Evolutionary conservation across 2,329 filamentous ascomycete species (phyloP), one percentile per base, ranked within the genome.

Genomic region (Venturia nashicola): DNA sequence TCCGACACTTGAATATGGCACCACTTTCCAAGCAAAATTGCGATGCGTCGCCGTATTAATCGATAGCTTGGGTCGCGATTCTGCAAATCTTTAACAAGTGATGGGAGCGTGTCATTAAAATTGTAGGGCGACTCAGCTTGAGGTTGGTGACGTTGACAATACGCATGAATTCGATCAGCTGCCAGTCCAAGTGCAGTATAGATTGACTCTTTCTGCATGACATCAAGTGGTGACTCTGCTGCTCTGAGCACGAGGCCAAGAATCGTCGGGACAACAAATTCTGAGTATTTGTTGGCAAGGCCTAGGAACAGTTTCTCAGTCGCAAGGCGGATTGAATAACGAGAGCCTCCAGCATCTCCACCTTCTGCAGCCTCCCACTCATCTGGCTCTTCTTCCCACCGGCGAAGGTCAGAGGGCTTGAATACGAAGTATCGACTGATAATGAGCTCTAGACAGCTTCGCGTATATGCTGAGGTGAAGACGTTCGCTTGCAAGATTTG

Each of bases 341-440:
- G 91, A 82, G 89, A 97, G 1, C 89, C 90, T 68, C 91, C 89
- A 43, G 89, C 86, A 65, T 90, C 85, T 66, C 87, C 89, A 70
- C 95, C 91, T 77, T 97, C 91, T 70, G 88, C 86, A 67, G 89
- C 87, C 74, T 97, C 93, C 92, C 94, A 99, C 63, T 95, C 91
- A 73, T 99, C 91, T 0, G 93, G 91, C 65, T 96, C 91, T 71
- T 95, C 88, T 72, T 95, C 88, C 94, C 94, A 99, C 65, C 91
- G 88, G 66, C 91, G 86, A 0, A 97, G 82, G 74, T 99, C 94
- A 61, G 86, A 85, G 65, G 88, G 84, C 42, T 91, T 85, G 73
- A 97, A 94, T 44, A 94, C 83, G 72, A 99, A 94, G 68, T 96
- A 90, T 69, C 88, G 87, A 0, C 89, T 91, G 61, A 99, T 89